phyloP scores from a whole-genome alignment of 2,329 filamentous ascomycete genomes.

The Ophiocordyceps camponoti-saundersi region DNA sequence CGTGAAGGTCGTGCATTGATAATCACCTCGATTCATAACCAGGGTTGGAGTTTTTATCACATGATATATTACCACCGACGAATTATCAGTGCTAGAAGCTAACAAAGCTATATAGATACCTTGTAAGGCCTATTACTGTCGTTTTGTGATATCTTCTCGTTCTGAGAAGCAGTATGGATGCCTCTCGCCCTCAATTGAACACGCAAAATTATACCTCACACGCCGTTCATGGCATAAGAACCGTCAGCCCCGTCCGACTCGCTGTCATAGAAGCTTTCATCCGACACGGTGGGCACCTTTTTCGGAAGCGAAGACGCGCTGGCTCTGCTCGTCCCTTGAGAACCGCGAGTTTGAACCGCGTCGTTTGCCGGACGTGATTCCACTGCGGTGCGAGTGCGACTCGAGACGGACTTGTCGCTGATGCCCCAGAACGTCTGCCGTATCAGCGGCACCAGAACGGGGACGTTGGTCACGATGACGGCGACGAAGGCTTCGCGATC shows the following conservation, averaged over 20 bases:
- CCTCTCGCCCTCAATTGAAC: too few relatives aligned
- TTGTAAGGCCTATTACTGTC: too few relatives aligned
- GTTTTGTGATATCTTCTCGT: too few relatives aligned
- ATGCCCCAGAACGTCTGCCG: background rate
- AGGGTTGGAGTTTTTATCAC: too few relatives aligned
- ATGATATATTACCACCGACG: too few relatives aligned
- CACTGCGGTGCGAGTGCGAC: background rate
- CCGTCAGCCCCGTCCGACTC: background rate
- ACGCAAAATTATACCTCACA: too few relatives aligned
- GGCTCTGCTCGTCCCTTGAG: background rate
- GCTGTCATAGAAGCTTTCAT: background rate
- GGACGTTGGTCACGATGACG: constrained; percentile 13
- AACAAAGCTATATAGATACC: too few relatives aligned
- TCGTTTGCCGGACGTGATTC: background rate
- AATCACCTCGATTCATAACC: too few relatives aligned
- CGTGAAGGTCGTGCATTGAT: too few relatives aligned
- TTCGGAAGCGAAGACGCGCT: background rate
- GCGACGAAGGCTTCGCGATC: constrained; percentile 24
- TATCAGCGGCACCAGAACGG: background rate
- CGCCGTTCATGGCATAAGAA: background rate
- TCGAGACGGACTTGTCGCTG: background rate
- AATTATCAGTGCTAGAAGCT: too few relatives aligned
- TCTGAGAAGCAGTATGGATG: too few relatives aligned
- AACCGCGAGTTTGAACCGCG: background rate
- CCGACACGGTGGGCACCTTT: background rate